Evolutionary conservation across 495 filamentous ascomycete genomes (phyloP).

Genomic region (Penicillium longicatenatum): DNA sequence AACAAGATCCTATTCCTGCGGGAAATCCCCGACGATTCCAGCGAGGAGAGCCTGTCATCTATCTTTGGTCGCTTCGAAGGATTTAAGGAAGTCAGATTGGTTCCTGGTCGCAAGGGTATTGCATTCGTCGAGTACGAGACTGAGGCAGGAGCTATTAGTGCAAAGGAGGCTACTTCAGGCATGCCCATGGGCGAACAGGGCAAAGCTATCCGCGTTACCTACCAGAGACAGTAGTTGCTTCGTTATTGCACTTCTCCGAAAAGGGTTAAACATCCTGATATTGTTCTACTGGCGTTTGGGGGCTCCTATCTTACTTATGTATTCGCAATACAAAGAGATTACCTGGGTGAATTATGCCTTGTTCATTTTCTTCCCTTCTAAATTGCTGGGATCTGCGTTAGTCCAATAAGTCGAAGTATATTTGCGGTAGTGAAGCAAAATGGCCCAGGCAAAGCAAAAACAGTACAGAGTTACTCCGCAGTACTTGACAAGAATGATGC

Average conservation of each 20-base stretch:
- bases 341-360: background rate
- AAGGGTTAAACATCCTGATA: conserved; percentile 19
- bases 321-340: conserved; percentile 25
- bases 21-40: conserved; percentile 85
- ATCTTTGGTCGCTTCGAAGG: conserved; percentile 92
- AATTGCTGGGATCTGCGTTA: background rate
- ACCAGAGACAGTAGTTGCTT: conserved; percentile 73
- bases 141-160: conserved; percentile 85
- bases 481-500: conserved; percentile 22
- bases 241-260: background rate
- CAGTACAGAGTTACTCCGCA: conserved; percentile 5
- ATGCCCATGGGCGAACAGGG: conserved; percentile 76
- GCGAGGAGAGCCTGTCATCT: conserved; percentile 72
- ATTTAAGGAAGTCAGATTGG: conserved; percentile 88
- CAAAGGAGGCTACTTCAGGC: conserved; percentile 93
- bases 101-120: conserved; percentile 85
- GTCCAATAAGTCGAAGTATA: background rate
- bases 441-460: conserved; percentile 3
- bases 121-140: conserved; percentile 96
- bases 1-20: conserved; percentile 98
- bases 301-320: conserved; percentile 24
- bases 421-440: background rate
- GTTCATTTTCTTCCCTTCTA: background rate
- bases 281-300: conserved; percentile 40
- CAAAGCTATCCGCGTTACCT: conserved; percentile 78